Base-by-base conservation (phyloP, 345 rosid genomes). In the Moringa oleifera region DNA sequence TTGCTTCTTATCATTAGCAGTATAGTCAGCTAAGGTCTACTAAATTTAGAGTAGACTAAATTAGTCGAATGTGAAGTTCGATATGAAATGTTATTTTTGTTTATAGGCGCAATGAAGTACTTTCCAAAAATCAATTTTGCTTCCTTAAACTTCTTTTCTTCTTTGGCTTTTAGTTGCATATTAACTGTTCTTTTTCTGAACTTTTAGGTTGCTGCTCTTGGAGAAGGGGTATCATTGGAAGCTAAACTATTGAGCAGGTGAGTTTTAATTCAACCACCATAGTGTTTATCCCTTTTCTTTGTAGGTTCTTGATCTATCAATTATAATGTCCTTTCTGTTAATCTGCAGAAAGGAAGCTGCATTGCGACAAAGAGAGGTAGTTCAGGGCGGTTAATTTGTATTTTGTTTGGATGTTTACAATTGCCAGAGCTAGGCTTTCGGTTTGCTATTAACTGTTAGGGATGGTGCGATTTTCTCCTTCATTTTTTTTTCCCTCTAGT, bases 171-270 rank as follows among this genome's bases (percentile, higher is more conserved):
- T 6, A 2, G 20, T 51, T 51, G 54, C 54, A 20, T 51, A 51
- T 51, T 20, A 51, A 13, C 8, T 20, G 20, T 57, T 16, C 60
- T 54, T 59, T 5, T 21, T 58, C 63, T 67, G 68, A 52, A 23
- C 57, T 67, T 46, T 54, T 74, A 95, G 99, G 99, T 91, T 45
- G 86, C 94, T 67, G 69, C 96, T 66, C 80, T 95, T 65, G 97
- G 99, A 55, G 98, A 95, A 81, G 98, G 98, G 61, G 94, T 84
- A 55, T 95, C 99, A 21, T 72, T 95, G 62, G 98, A 95, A 83
- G 95, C 99, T 59, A 95, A 95, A 80, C 75, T 91, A 59, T 74
- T 95, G 65, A 91, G 86, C 86, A 72, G 99, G 99, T 84, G 65
- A 69, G 56, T 65, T 24, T 57, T 50, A 46, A 55, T 59, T 46